Base-by-base conservation (phyloP, 2,329 filamentous ascomycete genomes). In the Trichoderma atroviride region DNA sequence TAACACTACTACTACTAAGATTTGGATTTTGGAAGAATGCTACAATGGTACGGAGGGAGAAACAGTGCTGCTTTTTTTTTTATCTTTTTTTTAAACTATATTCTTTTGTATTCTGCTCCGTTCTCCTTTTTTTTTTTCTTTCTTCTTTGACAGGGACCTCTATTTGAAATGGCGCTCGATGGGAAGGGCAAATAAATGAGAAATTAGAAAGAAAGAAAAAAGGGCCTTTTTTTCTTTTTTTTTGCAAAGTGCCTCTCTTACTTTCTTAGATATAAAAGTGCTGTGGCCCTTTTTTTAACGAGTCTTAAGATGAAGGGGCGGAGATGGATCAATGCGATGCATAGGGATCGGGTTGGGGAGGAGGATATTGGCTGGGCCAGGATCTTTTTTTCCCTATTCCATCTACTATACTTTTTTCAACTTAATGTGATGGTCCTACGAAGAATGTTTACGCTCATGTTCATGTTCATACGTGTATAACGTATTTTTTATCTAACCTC, bases 311-410 rank as follows among this genome's bases (percentile, higher is more conserved):
- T 24, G 37, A 27, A 27, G 22, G 22, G 14, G 5, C 14, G 9
- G 35, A 33, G 35, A 27, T 55, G 52, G 52, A 29, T 19, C 52
- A 14, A 29, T 50, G n/a, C 40, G 4, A 55, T 24, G 9, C 43
- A 11, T 47, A 14, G 33, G 33, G 22, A n/a, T n/a, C 19, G 19
- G 40, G 6, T 19, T 43, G 37, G 14, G n/a, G 29, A n/a, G 16
- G 53, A 29, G 53, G 53, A 50, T 53, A 58, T 58, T 50, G 63
- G 63, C 63, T 66, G 63, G 63, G 63, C 63, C 63, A 66, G 35
- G n/a, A 24, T 13, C 22, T 24, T 50, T 50, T 43, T n/a, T 19
- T n/a, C 27, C 2, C 27, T n/a, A n/a, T 43, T 59, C 40, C 59
- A 59, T 52, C 31, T 52, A 59, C 55, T 33, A 33, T 33, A 33